Conservation (phyloP, 1,139 yeast genomes). For the Nakaseomyces uthaithaninus region DNA sequence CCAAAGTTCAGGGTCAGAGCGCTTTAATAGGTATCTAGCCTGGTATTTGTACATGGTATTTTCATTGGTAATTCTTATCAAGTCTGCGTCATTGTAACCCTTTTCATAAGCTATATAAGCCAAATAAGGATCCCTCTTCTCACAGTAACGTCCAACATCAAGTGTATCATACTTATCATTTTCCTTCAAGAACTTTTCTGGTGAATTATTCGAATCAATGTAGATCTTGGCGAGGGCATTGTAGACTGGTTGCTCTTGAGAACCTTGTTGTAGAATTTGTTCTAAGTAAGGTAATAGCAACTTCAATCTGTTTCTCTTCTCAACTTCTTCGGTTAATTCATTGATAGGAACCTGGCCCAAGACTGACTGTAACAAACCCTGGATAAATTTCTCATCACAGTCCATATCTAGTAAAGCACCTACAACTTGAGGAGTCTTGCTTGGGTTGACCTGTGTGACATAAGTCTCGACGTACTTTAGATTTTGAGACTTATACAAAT, state of each 20-base stretch:
- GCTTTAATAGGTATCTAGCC: slow-evolving; percentile 83
- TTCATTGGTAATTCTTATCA: slow-evolving; percentile 86
- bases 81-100: slow-evolving; percentile 85
- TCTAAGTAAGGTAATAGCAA: slow-evolving; percentile 88
- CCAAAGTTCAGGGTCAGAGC: slow-evolving; percentile 84
- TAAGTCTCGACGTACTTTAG: slow-evolving; percentile 95
- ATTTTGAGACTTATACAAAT: slow-evolving; percentile 88
- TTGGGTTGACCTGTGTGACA: slow-evolving; percentile 94
- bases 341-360: slow-evolving; percentile 91
- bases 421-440: slow-evolving; percentile 91
- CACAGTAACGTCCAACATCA: slow-evolving; percentile 96
- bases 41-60: slow-evolving; percentile 98
- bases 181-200: slow-evolving; percentile 92
- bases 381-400: slow-evolving; percentile 86
- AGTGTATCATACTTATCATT: slow-evolving; percentile 82
- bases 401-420: slow-evolving; percentile 96
- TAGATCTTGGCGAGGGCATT: slow-evolving; percentile 96
- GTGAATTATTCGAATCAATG: slow-evolving; percentile 94
- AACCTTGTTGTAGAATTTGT: slow-evolving; percentile 78
- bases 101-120: slow-evolving; percentile 96
- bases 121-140: slow-evolving; percentile 95
- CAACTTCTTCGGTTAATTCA: slow-evolving; percentile 87
- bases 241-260: slow-evolving; percentile 83
- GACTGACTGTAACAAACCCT: slow-evolving; percentile 72
- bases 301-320: slow-evolving; percentile 90